Conservation (phyloP, 345 rosid species). For the Hirschfeldia incana region DNA sequence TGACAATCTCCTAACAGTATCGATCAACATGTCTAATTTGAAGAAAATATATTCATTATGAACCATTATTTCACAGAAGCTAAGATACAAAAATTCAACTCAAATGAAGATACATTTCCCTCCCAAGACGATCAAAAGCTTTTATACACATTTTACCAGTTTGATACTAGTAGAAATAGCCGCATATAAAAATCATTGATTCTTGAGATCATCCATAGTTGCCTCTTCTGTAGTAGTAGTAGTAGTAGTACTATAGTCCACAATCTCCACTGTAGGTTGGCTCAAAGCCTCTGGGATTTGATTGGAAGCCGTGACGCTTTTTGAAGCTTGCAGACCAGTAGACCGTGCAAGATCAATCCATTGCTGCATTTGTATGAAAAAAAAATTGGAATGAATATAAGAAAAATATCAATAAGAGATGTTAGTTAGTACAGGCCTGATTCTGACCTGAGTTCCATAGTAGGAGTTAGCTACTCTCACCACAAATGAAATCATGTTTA, state of each 20-base stretch:
- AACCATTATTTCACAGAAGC: conserved; percentile 25
- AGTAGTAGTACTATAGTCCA: conserved; percentile 32
- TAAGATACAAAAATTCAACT: conserved; percentile 23
- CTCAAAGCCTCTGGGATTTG: conserved; percentile 46
- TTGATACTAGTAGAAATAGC: background rate
- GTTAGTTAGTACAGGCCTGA: conserved; percentile 1
- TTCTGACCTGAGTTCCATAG: conserved; percentile 92
- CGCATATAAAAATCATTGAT: conserved; percentile 47
- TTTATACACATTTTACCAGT: too few species aligned
- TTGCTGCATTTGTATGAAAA: conserved; percentile 58
- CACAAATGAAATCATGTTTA: conserved; percentile 78
- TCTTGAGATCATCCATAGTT: conserved; percentile 57
- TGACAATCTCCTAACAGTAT: background rate
- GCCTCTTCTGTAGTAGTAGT: conserved; percentile 49
- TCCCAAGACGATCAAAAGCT: conserved; percentile 12
- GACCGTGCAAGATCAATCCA: conserved; percentile 93
- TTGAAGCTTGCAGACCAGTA: conserved; percentile 74
- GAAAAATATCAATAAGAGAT: background rate
- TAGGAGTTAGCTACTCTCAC: conserved; percentile 81
- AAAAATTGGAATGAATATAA: background rate
- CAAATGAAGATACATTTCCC: conserved; percentile 20
- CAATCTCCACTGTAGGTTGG: conserved; percentile 43
- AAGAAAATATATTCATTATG: conserved; percentile 3
- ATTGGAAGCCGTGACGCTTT: conserved; percentile 43
- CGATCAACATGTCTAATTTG: background rate